phyloP scores from a whole-genome alignment of 179 eudicot species.

The Spinacia oleracea region DNA sequence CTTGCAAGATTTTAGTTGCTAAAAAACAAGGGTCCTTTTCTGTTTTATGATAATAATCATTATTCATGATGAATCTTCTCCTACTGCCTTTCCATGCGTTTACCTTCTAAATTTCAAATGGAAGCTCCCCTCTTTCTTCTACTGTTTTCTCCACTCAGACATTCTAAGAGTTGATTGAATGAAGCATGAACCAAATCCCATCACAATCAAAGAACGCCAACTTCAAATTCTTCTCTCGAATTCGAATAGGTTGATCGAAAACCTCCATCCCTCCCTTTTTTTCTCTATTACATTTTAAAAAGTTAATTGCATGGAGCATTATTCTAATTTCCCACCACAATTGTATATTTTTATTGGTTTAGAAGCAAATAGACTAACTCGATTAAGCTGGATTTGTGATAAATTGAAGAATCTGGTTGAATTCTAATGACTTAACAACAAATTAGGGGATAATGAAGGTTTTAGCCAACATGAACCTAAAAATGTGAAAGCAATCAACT shows the following conservation, averaged over 20 bases:
- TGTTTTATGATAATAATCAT: slow-evolving; percentile 22
- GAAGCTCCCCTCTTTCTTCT: background rate
- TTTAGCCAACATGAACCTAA: background rate
- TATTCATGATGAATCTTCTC: slow-evolving; percentile 11
- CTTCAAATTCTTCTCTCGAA: background rate
- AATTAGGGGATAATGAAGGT: too few relatives aligned
- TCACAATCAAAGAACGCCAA: background rate
- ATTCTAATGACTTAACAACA: background rate
- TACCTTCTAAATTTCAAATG: slow-evolving; percentile 16
- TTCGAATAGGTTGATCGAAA: background rate
- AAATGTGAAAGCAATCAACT: slow-evolving; percentile 20
- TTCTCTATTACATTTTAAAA: background rate
- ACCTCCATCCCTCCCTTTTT: background rate
- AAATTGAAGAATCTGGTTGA: background rate
- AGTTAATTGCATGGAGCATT: background rate
- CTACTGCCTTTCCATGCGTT: slow-evolving; percentile 23
- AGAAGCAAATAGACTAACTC: background rate
- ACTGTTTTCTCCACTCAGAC: too few relatives aligned
- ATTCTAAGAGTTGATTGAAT: background rate
- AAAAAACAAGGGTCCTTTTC: slow-evolving; percentile 12
- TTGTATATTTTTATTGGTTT: background rate
- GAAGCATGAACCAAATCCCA: background rate
- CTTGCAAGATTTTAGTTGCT: slow-evolving; percentile 27
- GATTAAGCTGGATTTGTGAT: background rate
- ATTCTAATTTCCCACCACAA: background rate